phyloP scores from a whole-genome alignment of 1,139 yeast genomes.

The Meyerozyma athensensis region DNA sequence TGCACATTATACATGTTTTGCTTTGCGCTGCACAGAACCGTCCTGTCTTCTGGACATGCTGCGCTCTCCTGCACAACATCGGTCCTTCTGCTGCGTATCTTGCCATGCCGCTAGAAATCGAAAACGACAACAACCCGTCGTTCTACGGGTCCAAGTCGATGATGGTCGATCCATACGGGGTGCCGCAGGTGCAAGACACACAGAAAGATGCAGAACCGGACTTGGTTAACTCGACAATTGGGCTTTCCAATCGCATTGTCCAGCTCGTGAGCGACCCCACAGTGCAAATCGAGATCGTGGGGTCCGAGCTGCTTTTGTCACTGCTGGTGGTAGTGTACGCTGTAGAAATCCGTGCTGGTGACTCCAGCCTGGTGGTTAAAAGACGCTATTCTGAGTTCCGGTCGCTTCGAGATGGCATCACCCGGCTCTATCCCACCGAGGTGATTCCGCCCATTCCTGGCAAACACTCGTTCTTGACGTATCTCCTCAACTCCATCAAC shows the following conservation, averaged over 20 bases:
- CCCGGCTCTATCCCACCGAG: conserved; percentile 44
- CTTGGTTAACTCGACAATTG: conserved; percentile 32
- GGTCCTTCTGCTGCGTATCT: too few species aligned
- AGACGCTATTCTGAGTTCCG: conserved; percentile 54
- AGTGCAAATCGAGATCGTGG: conserved; percentile 27
- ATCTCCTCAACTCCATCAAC: conserved; percentile 37
- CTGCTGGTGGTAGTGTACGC: conserved; percentile 40
- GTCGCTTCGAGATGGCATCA: conserved; percentile 42
- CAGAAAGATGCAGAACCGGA: conserved; percentile 3
- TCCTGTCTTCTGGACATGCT: too few species aligned
- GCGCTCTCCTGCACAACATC: too few species aligned
- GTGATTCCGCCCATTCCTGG: conserved; percentile 57
- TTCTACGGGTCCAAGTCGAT: conserved; percentile 34
- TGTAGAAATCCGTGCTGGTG: conserved; percentile 23
- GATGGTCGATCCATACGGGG: conserved; percentile 25
- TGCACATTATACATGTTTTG: too few species aligned
- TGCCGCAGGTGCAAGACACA: background rate
- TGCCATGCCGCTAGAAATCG: conserved; percentile 27
- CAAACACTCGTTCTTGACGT: conserved; percentile 47
- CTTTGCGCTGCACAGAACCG: too few species aligned
- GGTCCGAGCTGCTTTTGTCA: conserved; percentile 35
- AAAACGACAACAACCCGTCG: conserved; percentile 47
- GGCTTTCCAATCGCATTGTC: conserved; percentile 34
- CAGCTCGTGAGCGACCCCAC: conserved; percentile 24
- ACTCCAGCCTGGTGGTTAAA: conserved; percentile 25